A percentile compares a stretch with the other conserved stretches of the same genome.
phyloP scores from a whole-genome alignment of 1,284 basidiomycete genomes.

The Salmacisia buchloeana region DNA sequence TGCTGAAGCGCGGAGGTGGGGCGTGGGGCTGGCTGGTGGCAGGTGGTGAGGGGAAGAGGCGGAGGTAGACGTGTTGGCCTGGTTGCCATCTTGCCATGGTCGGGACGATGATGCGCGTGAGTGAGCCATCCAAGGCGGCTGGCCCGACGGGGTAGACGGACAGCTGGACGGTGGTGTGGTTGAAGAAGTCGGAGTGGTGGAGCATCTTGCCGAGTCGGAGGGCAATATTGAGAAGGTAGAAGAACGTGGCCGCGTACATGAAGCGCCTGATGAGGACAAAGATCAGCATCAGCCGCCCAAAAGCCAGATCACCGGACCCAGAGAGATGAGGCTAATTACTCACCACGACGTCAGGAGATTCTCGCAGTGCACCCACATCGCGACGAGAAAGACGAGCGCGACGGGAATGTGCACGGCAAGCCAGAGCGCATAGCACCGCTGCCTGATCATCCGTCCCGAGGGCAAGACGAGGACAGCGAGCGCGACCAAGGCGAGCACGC shows the following conservation, averaged over 20 bases:
- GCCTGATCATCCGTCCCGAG: conserved; percentile 22
- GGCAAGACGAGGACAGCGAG: conserved; percentile 30
- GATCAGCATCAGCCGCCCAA: not conserved
- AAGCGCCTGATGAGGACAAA: not conserved
- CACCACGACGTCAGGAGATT: conserved; percentile 25
- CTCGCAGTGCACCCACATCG: conserved; percentile 36
- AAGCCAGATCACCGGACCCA: not conserved
- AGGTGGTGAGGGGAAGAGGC: conserved; percentile 29
- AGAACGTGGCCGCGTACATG: conserved; percentile 7
- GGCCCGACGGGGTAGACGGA: not conserved
- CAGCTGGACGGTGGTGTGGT: not conserved
- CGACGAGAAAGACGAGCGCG: conserved; percentile 31
- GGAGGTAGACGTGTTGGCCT: conserved; percentile 41
- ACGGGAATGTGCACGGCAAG: conserved; percentile 37
- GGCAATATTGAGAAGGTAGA: conserved; percentile 7
- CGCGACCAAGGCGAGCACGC: conserved; percentile 31
- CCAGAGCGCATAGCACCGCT: conserved; percentile 44
- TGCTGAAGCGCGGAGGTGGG: not conserved
- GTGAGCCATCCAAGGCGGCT: not conserved
- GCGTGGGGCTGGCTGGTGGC: conserved; percentile 5
- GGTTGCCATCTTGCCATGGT: conserved; percentile 37
- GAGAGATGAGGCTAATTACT: not conserved
- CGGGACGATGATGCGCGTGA: conserved; percentile 28
- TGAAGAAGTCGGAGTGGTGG: conserved; percentile 5
- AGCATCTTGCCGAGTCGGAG: not conserved